These are phyloP conservation scores for Cryptococcus sp. DNA, from an alignment of 1,284 basidiomycete species.

Conservation along the genomic window DNA sequence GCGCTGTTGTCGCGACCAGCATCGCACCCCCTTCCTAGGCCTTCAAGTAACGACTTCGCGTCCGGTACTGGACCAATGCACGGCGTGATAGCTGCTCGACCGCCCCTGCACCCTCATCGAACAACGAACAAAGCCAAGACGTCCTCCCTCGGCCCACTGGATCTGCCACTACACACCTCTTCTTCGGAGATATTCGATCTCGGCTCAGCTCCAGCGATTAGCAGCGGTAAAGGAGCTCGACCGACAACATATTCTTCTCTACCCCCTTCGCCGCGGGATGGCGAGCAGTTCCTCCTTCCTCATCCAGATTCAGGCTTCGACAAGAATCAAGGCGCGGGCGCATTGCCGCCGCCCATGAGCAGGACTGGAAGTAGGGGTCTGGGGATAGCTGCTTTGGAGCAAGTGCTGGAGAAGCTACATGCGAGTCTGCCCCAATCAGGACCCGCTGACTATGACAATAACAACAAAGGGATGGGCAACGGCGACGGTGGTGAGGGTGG, in stretches of 20 bases:
- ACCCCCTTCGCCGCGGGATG: constrained; percentile 40
- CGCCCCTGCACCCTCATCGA: constrained; percentile 1
- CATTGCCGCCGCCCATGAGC: constrained; percentile 1
- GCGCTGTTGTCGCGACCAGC: constrained; percentile 2
- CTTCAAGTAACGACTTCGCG: background rate
- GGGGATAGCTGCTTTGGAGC: constrained; percentile 17
- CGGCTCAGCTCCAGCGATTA: background rate
- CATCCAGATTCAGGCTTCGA: background rate
- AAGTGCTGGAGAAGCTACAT: constrained; percentile 12
- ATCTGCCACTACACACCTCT: constrained; percentile 19
- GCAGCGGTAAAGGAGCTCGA: constrained; percentile 2
- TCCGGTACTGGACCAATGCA: background rate
- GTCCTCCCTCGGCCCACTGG: background rate
- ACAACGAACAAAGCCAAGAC: background rate
- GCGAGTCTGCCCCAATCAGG: background rate
- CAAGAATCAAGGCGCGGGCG: background rate
- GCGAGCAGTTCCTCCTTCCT: constrained; percentile 11
- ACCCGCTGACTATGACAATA: background rate
- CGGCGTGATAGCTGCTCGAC: constrained; percentile 1
- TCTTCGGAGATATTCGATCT: constrained; percentile 28
- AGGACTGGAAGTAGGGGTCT: constrained; percentile 5
- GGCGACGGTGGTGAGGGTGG: background rate
- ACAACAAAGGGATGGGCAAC: background rate
- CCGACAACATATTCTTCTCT: constrained; percentile 46
- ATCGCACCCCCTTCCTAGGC: background rate